These are phyloP conservation scores for Fusarium duplospermum DNA, from an alignment of 2,329 filamentous ascomycete genomes.

Conservation along the genomic window DNA sequence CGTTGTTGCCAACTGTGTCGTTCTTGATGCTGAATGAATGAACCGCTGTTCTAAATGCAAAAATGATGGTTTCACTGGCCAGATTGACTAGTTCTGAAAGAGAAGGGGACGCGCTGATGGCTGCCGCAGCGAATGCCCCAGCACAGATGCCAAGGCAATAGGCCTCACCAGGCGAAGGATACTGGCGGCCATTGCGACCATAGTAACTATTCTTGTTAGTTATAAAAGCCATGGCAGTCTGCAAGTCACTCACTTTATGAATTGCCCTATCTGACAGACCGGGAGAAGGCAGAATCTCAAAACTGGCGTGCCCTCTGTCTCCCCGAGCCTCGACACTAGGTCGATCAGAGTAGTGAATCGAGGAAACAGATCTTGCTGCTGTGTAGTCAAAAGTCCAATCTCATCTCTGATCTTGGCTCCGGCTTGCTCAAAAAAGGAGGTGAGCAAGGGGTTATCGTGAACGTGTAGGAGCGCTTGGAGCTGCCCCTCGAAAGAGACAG, in stretches of 20 bases:
- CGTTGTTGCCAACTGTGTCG: slow-evolving; percentile 23
- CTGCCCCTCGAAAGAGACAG: slow-evolving; percentile 35
- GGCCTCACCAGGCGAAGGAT: slow-evolving; percentile 33
- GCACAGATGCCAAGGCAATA: slow-evolving; percentile 41
- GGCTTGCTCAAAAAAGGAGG: slow-evolving; percentile 40
- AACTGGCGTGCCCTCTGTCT: slow-evolving; percentile 30
- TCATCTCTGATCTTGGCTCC: slow-evolving; percentile 37
- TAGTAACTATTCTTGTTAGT: slow-evolving; percentile 14
- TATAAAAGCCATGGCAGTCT: not conserved
- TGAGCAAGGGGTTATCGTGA: slow-evolving; percentile 37
- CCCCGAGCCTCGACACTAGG: slow-evolving; percentile 33
- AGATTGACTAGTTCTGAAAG: slow-evolving; percentile 36
- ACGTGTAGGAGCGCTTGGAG: slow-evolving; percentile 37
- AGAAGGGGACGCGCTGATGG: slow-evolving; percentile 39
- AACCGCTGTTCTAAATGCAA: slow-evolving; percentile 38
- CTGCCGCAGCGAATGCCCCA: slow-evolving; percentile 43
- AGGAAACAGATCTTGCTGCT: slow-evolving; percentile 38
- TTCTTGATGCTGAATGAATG: slow-evolving; percentile 22
- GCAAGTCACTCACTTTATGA: slow-evolving; percentile 35
- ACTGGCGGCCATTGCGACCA: slow-evolving; percentile 25
- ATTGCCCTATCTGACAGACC: slow-evolving; percentile 40
- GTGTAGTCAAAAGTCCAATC: slow-evolving; percentile 28
- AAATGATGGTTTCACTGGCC: slow-evolving; percentile 31
- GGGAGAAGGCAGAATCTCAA: slow-evolving; percentile 39
- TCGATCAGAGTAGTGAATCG: slow-evolving; percentile 45